Percentiles rank a stretch among this genome's conserved stretches.
Evolutionary conservation across 2,329 filamentous ascomycete genomes (phyloP).

Genomic region (Aspergillus chevalieri): DNA sequence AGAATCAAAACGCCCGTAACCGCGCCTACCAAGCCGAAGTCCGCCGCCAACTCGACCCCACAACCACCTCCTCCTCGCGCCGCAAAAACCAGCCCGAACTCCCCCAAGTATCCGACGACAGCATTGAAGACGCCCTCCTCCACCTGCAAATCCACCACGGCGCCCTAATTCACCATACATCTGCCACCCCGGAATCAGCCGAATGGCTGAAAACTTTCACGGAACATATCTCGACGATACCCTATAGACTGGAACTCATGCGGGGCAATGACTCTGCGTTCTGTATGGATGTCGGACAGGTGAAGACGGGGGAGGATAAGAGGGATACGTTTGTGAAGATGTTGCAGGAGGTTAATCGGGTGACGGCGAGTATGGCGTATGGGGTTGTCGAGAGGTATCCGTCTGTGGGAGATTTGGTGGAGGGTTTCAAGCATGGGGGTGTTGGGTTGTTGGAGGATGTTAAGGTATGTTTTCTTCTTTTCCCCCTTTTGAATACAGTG

Average conservation of each 20-base stretch:
- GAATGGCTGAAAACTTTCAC: constrained; percentile 70
- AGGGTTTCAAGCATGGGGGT: constrained; percentile 54
- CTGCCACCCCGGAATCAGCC: constrained; percentile 56
- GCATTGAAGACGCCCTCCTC: constrained; percentile 65
- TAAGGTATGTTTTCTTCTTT: constrained; percentile 24
- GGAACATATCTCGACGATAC: constrained; percentile 70
- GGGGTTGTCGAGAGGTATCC: constrained; percentile 60
- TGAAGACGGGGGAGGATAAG: constrained; percentile 60
- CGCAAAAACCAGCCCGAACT: constrained; percentile 36
- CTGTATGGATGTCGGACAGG: constrained; percentile 74
- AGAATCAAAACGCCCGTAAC: constrained; percentile 62
- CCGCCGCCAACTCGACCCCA: constrained; percentile 38
- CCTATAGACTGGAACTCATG: constrained; percentile 53
- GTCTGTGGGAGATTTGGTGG: constrained; percentile 53
- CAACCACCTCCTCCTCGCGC: constrained; percentile 14
- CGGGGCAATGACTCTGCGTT: constrained; percentile 53
- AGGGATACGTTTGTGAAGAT: constrained; percentile 66
- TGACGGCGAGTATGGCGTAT: constrained; percentile 67
- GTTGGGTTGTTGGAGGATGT: constrained; percentile 58
- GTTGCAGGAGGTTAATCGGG: constrained; percentile 66
- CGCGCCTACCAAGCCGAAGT: constrained; percentile 62
- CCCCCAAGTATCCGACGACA: constrained; percentile 59
- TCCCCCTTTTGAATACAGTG: not conserved
- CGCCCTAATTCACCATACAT: constrained; percentile 65
- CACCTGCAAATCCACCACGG: constrained; percentile 62